Evolutionary conservation across 1,284 basidiomycete genomes (phyloP), one percentile per base, ranked within the genome.

Genomic region (Rugosomyces carneus): DNA sequence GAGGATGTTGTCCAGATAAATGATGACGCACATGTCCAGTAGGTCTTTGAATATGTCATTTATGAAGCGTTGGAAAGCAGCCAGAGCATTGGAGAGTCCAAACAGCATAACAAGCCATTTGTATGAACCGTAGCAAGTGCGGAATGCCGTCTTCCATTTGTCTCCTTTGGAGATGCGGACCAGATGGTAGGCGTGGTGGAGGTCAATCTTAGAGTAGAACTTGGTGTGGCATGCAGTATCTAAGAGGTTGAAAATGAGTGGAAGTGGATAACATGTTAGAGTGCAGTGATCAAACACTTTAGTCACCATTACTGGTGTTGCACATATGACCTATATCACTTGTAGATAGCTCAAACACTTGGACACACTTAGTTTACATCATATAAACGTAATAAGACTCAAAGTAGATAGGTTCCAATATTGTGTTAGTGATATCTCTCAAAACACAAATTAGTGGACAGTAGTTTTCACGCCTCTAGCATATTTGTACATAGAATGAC

Each of bases 181-280:
- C 13, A 40, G 31, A 39, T 42, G 40, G 50, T 39, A 52, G 2
- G 47, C 38, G 18, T 38, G 29, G 21, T 49, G 40, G 32, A 57
- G 45, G 37, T 57, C 52, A 11, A 57, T 40, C 42, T 70, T 42
- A 13, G 55, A 41, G 18, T 50, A 53, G 45, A 50, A 35, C 56
- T 57, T 37, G 52, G 58, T 44, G 19, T 37, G 19, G 40, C n/a
- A 7, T n/a, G 21, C 21, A 6, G 32, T 6, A 56, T 62, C 53
- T 49, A 67, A 35, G 9, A 67, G 56, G 41, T 73, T 65, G 11
- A 53, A 40, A 21, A 69, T 66, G 13, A 68, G 61, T 1, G 68
- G 57, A 0, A 78, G 50, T 0, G 69, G 68, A 57, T 72, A 64
- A n/a, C n/a, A n/a, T n/a, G n/a, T n/a, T n/a, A n/a, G n/a, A n/a